phyloP scores from a whole-genome alignment of 2,329 filamentous ascomycete species.

The Aspergillus neotritici region DNA sequence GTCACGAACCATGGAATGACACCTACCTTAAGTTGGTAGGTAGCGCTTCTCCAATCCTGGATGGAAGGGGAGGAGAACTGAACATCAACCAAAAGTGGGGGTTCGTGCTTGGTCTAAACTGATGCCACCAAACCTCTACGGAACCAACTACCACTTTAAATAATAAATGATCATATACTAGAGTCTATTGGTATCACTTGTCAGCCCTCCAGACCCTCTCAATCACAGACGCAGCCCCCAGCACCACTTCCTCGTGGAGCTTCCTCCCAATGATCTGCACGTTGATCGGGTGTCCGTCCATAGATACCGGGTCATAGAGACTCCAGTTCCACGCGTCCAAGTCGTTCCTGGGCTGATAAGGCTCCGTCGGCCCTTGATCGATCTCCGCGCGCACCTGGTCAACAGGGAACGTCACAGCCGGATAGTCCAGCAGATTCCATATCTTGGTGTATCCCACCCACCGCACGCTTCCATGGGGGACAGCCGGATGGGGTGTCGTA shows the following conservation, averaged over 20 bases:
- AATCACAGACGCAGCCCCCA: constrained; percentile 38
- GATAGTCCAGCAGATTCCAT: constrained; percentile 60
- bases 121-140: too few species aligned
- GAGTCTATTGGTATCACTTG: background rate
- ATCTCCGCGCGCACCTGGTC: constrained; percentile 43
- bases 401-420: constrained; percentile 52
- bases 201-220: constrained; percentile 22
- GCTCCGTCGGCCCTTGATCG: constrained; percentile 31
- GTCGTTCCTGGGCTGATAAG: constrained; percentile 46
- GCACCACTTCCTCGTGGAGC: constrained; percentile 52
- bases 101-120: too few species aligned
- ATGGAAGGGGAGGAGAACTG: too few species aligned
- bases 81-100: too few species aligned
- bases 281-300: constrained; percentile 46
- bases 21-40: too few species aligned
- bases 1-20: too few species aligned
- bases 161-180: too few species aligned
- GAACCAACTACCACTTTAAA: too few species aligned
- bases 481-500: constrained; percentile 55
- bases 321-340: constrained; percentile 50
- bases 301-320: constrained; percentile 41
- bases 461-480: constrained; percentile 39
- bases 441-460: constrained; percentile 58
- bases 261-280: constrained; percentile 50
- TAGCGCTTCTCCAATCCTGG: too few species aligned